These are phyloP conservation scores for Pleoardoris graminearum DNA, from an alignment of 2,329 filamentous ascomycete genomes.

Conservation along the genomic window DNA sequence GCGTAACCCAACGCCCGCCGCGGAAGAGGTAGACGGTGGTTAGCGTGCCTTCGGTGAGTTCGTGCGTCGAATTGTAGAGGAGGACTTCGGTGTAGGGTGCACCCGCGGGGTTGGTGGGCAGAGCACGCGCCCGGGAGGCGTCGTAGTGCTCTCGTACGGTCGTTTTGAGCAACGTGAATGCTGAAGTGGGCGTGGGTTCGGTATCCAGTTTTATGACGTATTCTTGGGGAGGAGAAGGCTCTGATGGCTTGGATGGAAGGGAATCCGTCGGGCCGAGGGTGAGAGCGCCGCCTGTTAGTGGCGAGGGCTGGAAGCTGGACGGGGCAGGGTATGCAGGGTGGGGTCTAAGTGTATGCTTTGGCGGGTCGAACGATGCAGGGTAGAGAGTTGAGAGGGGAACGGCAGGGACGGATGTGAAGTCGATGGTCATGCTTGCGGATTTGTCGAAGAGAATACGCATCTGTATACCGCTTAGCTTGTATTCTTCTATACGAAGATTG, in stretches of 20 bases:
- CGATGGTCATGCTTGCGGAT: constrained; percentile 40
- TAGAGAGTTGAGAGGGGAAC: constrained; percentile 59
- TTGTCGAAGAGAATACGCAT: constrained; percentile 60
- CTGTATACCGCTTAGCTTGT: too few species aligned
- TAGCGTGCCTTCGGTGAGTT: constrained; percentile 83
- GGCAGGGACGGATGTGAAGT: constrained; percentile 45
- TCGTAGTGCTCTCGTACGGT: constrained; percentile 74
- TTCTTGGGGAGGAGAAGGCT: constrained; percentile 22
- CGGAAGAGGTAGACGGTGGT: constrained; percentile 84
- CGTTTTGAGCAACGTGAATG: constrained; percentile 87
- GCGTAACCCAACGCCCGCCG: constrained; percentile 75
- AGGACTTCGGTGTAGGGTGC: constrained; percentile 67
- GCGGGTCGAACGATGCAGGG: constrained; percentile 59
- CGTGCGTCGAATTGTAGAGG: constrained; percentile 65
- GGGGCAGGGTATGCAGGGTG: constrained; percentile 24
- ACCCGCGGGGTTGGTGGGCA: constrained; percentile 47
- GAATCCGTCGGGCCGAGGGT: constrained; percentile 35
- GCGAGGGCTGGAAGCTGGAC: constrained; percentile 38
- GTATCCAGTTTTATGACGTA: constrained; percentile 61
- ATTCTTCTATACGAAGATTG: too few species aligned
- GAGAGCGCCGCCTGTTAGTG: constrained; percentile 43
- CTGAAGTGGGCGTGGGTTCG: constrained; percentile 54
- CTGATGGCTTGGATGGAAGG: constrained; percentile 25
- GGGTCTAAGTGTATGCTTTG: constrained; percentile 30
- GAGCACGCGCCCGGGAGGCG: constrained; percentile 65